Evolutionary conservation across 2,329 filamentous ascomycete species (phyloP), one percentile per base, ranked within the genome.

Genomic region (Chrysoporthe deuterocubensis): DNA sequence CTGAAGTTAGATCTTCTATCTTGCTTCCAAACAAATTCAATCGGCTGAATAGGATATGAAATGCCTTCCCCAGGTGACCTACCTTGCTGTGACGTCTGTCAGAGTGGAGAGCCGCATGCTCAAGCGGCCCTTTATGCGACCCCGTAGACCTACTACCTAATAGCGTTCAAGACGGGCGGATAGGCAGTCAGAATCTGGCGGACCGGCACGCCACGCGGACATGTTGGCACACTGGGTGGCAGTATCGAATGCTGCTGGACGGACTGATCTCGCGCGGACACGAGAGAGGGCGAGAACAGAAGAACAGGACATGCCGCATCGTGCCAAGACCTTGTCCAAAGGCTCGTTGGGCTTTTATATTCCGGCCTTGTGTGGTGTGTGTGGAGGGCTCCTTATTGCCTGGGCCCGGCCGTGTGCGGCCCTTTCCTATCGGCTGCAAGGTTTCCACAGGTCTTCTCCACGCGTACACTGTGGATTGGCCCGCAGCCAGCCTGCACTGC

Each of bases 391-490:
- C 26, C 26, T 26, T 26, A 26, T 52, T 26, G 52, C 32, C 32
- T 56, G 32, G 48, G 48, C 5, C 48, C n/a, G n/a, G 46, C 48
- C 48, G 48, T 18, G 14, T 14, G 46, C 7, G 5, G 46, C 14
- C n/a, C 14, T 50, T 50, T 16, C 32, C 52, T 13, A 9, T 16
- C 54, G 4, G 11, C 50, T 26, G 32, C 21, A 7, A 50, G n/a
- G 48, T 52, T 52, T 13, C 48, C 48, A 52, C 48, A 52, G 2
- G 50, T 13, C 48, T 21, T 21, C 21, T 32, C 54, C 64, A 65
- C 56, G 44, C 44, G 56, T 65, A 32, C 44, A 26, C 44, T n/a
- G 64, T 65, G 34, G 54, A 65, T 60, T 65, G 64, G 64, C 64
- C 62, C 16, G 26, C 32, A 59, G 3, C 6, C 16, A 46, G 13